Evolutionary conservation across 305 asterid species (phyloP).

Genomic region (Solanum hybrid): DNA sequence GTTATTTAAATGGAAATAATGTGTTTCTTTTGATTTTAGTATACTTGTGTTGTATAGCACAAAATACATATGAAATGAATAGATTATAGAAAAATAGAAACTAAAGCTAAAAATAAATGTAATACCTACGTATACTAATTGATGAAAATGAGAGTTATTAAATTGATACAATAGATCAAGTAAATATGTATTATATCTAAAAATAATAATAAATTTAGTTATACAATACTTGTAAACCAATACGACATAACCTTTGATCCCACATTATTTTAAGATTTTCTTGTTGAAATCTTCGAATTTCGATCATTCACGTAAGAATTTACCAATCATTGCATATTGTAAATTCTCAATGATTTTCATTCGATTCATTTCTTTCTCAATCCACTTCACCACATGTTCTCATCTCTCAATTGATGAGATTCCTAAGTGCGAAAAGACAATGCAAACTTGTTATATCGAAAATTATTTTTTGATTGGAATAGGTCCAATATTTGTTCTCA

Average conservation of each 20-base stretch:
- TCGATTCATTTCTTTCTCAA: neutral
- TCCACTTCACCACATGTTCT: neutral
- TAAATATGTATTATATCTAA: neutral
- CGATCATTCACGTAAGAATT: neutral
- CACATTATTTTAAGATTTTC: neutral
- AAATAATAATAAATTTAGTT: neutral
- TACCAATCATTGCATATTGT: neutral
- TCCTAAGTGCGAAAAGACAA: neutral
- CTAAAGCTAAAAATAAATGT: neutral
- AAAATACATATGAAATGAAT: neutral
- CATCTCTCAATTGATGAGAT: neutral
- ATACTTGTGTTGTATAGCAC: neutral
- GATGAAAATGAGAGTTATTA: neutral
- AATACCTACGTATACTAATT: neutral
- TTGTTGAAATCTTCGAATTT: neutral
- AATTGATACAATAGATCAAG: neutral
- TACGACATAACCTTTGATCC: neutral
- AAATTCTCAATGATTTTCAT: neutral
- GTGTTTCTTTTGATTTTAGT: neutral
- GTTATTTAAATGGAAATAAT: neutral
- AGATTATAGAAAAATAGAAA: neutral
- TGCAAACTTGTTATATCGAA: neutral
- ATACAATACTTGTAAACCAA: neutral
- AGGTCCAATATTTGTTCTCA: neutral
- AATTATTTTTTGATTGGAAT: neutral